Percentiles rank a stretch among this genome's conserved stretches.
phyloP scores from a whole-genome alignment of 257 asterid genomes.

The Fraxinus excelsior region DNA sequence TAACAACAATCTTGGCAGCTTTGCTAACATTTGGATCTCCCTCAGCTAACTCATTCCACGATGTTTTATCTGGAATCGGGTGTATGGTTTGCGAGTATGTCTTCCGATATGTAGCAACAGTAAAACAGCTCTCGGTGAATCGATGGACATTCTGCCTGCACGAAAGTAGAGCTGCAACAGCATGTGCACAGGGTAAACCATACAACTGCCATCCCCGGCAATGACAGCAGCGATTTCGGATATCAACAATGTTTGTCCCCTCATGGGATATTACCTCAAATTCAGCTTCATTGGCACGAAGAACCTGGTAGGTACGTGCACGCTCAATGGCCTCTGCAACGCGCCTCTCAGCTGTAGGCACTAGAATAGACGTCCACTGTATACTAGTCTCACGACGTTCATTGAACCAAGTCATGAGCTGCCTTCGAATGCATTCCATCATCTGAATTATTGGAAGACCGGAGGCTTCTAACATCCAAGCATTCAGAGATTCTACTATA shows the following conservation, averaged over 20 bases:
- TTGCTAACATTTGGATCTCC: constrained; percentile 51
- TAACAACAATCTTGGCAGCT: constrained; percentile 44
- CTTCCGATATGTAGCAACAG: constrained; percentile 80
- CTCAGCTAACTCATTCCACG: constrained; percentile 74
- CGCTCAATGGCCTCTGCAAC: constrained; percentile 93
- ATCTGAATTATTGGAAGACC: constrained; percentile 89
- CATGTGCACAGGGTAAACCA: constrained; percentile 97
- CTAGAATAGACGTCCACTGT: constrained; percentile 96
- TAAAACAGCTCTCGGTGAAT: constrained; percentile 91
- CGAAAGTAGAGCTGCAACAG: constrained; percentile 90
- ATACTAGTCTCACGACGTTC: constrained; percentile 91
- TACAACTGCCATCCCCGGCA: constrained; percentile 94
- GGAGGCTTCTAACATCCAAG: constrained; percentile 85
- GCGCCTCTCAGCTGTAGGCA: constrained; percentile 80
- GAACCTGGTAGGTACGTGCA: constrained; percentile 86
- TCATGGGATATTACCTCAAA: constrained; percentile 94
- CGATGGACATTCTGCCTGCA: constrained; percentile 91
- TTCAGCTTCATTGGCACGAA: constrained; percentile 94
- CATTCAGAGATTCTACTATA: constrained; percentile 62
- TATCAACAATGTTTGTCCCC: constrained; percentile 86
- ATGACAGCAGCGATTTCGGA: constrained; percentile 67
- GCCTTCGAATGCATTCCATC: constrained; percentile 94
- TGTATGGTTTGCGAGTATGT: constrained; percentile 90
- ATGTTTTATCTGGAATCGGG: constrained; percentile 82
- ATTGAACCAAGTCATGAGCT: constrained; percentile 92